Evolutionary conservation across 768 basidiomycete genomes (phyloP).

Genomic region (Suillus hirtellus): DNA sequence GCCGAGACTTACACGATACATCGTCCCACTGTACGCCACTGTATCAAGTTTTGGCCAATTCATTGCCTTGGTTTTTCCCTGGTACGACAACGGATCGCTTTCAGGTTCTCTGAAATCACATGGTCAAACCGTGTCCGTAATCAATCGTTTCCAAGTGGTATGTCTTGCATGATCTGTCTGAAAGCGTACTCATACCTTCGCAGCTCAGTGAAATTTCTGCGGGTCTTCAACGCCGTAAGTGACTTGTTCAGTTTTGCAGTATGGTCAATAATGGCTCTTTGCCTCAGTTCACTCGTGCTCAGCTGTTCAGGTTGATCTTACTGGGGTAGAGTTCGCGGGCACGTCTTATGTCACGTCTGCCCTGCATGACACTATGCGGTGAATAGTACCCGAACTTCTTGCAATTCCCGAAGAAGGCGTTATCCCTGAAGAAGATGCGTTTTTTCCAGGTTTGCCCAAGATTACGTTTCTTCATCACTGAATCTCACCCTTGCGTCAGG

Average conservation of each 20-base stretch:
- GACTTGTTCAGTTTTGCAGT: background rate
- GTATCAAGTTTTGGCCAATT: constrained; percentile 27
- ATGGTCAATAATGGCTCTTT: background rate
- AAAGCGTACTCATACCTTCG: background rate
- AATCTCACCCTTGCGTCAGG: background rate
- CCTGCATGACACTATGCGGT: background rate
- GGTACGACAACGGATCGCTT: constrained; percentile 25
- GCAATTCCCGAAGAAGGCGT: too few relatives aligned
- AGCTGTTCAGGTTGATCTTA: constrained; percentile 22
- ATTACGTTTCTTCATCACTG: background rate
- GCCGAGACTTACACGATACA: constrained; percentile 24
- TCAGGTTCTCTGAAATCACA: constrained; percentile 11
- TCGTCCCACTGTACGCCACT: constrained; percentile 25
- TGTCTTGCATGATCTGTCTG: background rate
- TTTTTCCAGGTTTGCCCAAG: constrained; percentile 11
- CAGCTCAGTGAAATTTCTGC: constrained; percentile 27
- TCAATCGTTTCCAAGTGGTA: constrained; percentile 21
- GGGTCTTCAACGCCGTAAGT: constrained; percentile 30
- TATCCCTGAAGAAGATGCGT: background rate
- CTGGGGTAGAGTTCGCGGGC: constrained; percentile 17
- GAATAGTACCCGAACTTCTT: too few relatives aligned
- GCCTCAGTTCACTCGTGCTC: constrained; percentile 18
- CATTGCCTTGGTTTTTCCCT: constrained; percentile 30
- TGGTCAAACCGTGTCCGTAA: constrained; percentile 8
- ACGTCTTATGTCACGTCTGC: constrained; percentile 11